These are phyloP conservation scores for Blechomonas ayalai DNA, from an alignment of 208 protist genomes.

Conservation along the genomic window DNA sequence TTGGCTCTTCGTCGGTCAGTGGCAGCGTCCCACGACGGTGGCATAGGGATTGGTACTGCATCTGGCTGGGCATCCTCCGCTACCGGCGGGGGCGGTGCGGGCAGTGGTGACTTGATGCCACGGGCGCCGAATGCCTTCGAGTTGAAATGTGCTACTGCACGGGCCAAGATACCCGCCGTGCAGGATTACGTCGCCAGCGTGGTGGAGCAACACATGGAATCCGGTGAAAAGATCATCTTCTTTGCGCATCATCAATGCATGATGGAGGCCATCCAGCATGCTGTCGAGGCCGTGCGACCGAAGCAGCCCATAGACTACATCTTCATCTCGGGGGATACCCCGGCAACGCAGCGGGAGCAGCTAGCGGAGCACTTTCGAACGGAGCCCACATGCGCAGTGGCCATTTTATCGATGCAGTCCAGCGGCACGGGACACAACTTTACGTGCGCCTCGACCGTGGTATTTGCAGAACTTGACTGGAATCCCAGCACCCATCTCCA, in stretches of 20 bases:
- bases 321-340: slow-evolving; percentile 87
- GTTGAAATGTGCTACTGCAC: slow-evolving; percentile 76
- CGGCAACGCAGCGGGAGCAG: slow-evolving; percentile 48
- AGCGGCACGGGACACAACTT: slow-evolving; percentile 95
- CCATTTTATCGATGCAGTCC: slow-evolving; percentile 91
- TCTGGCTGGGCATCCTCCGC: background rate
- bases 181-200: slow-evolving; percentile 78
- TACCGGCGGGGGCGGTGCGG: slow-evolving; percentile 2
- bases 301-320: slow-evolving; percentile 83
- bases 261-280: slow-evolving; percentile 82
- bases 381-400: slow-evolving; percentile 62
- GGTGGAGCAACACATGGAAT: slow-evolving; percentile 68
- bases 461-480: slow-evolving; percentile 98
- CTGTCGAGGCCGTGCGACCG: slow-evolving; percentile 58
- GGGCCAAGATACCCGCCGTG: slow-evolving; percentile 85
- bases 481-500: slow-evolving; percentile 94
- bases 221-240: slow-evolving; percentile 87
- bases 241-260: slow-evolving; percentile 93
- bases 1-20: slow-evolving; percentile 42
- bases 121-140: slow-evolving; percentile 66
- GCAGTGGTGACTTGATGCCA: slow-evolving; percentile 7
- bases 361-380: slow-evolving; percentile 73
- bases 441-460: slow-evolving; percentile 87
- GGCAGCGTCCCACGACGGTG: slow-evolving; percentile 8
- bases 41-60: background rate